Evolutionary conservation across 2,329 filamentous ascomycete species (phyloP), one percentile per base, ranked within the genome.

Genomic region (Penicillium freii): DNA sequence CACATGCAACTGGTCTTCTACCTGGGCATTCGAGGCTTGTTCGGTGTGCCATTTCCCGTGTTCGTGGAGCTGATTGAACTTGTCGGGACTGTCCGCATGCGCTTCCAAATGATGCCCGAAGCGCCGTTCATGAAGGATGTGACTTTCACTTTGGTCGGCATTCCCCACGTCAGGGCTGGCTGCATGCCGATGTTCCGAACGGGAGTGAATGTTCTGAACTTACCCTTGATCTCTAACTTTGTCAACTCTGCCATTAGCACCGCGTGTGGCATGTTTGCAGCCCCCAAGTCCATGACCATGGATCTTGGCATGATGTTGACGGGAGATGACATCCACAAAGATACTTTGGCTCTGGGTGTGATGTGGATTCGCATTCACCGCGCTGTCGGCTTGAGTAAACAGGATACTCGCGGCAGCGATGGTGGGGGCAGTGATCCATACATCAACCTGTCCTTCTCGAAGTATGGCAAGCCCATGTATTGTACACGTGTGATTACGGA

Each of bases 1-100:
- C 92, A 96, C 69, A 96, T 97, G 91, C 89, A 95, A 68, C 77
- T 97, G 15, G 85, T 97, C 9, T 97, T 99, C 73, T 97, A 97
- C 63, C 83, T 97, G 1, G 94, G 94, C 56, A 80, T 96, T 69
- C 91, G 90, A 70, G 92, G 92, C 0, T 80, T 97, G 5, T 94
- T 97, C 65, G 92, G 92, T 29, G 87, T 96, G 0, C 92, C 92
- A 0, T 80, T 96, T 21, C 92, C 91, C 0, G 89, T 96, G 48
- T 95, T 88, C 70, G 91, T 96, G 55, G 92, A 97, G 74, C 80
- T 97, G n/a, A 87, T 90, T 64, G 88, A 91, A 19, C 80, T 97
- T n/a, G 89, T 97, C 23, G 91, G 90, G 2, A 97, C 93, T 0
- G 87, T 93, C 17, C 85, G 93, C 40, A 73, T 97, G 34, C 85